These are phyloP conservation scores for Tritrichomonas musculus DNA, from an alignment of 208 protist genomes.

Conservation along the genomic window DNA sequence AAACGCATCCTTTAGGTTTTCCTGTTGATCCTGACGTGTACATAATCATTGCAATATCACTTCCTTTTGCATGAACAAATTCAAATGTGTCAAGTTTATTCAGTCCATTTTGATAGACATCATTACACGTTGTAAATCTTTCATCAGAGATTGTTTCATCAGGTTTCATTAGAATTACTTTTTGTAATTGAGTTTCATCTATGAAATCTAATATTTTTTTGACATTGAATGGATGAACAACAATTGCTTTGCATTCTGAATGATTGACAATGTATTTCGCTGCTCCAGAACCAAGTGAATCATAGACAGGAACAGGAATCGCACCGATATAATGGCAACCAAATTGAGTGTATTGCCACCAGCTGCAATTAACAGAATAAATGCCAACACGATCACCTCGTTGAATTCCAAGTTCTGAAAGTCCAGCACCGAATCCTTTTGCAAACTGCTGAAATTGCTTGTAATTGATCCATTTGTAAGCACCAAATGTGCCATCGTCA, in stretches of 20 bases:
- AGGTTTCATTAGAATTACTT: neutral
- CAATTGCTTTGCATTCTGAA: neutral
- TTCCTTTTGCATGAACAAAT: neutral
- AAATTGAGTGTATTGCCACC: neutral
- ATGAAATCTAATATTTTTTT: neutral
- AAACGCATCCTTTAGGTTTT: neutral
- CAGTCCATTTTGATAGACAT: neutral
- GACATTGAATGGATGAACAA: neutral
- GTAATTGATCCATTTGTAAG: neutral
- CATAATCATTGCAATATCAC: conserved; percentile 7
- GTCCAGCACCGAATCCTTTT: neutral
- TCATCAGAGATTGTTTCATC: neutral
- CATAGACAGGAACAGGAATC: neutral
- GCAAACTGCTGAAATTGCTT: neutral
- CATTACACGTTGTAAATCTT: neutral
- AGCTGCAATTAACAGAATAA: neutral
- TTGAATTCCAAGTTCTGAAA: neutral
- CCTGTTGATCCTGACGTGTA: conserved; percentile 24
- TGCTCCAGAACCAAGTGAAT: neutral
- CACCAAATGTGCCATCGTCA: neutral
- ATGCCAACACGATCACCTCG: neutral
- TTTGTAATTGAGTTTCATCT: neutral
- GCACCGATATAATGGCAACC: neutral
- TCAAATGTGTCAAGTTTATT: neutral
- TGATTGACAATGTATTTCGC: neutral